phyloP scores from a whole-genome alignment of 768 basidiomycete genomes.

The Pluteus cervinus region DNA sequence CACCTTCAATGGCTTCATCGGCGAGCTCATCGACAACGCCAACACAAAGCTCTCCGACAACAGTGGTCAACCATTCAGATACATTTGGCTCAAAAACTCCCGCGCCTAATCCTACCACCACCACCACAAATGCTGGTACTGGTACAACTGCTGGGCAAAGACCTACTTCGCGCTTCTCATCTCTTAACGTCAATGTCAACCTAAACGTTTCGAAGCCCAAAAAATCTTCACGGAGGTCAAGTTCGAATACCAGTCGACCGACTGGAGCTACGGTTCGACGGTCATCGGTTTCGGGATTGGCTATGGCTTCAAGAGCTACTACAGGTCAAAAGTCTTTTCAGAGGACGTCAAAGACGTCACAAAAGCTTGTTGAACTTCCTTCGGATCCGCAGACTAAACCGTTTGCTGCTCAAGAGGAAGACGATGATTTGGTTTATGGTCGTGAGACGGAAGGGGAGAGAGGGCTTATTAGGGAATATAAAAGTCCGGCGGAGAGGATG shows the following conservation, averaged over 20 bases:
- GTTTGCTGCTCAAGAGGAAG: constrained; percentile 37
- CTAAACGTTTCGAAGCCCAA: too few relatives aligned
- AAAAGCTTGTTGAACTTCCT: constrained; percentile 86
- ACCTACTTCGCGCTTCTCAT: too few relatives aligned
- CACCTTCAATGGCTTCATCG: too few relatives aligned
- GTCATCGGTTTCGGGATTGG: constrained; percentile 31
- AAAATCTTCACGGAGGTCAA: too few relatives aligned
- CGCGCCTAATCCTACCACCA: constrained; percentile 6
- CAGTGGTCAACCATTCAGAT: too few relatives aligned
- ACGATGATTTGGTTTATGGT: constrained; percentile 46
- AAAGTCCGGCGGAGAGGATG: constrained; percentile 87
- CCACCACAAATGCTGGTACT: constrained; percentile 1
- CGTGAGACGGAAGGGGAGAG: constrained; percentile 63
- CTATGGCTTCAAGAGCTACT: constrained; percentile 45
- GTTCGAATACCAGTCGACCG: too few relatives aligned
- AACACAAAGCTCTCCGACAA: too few relatives aligned
- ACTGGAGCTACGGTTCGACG: constrained; percentile 27
- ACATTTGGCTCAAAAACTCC: too few relatives aligned
- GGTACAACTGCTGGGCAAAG: not conserved
- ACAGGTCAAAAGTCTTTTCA: too few relatives aligned
- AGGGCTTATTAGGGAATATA: constrained; percentile 72
- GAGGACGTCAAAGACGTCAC: constrained; percentile 85
- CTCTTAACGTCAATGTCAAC: constrained; percentile 1
- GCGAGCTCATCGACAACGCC: too few relatives aligned
- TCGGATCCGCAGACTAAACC: constrained; percentile 87